phyloP scores from a whole-genome alignment of 1,139 yeast species.

The Komagataea norvegica region DNA sequence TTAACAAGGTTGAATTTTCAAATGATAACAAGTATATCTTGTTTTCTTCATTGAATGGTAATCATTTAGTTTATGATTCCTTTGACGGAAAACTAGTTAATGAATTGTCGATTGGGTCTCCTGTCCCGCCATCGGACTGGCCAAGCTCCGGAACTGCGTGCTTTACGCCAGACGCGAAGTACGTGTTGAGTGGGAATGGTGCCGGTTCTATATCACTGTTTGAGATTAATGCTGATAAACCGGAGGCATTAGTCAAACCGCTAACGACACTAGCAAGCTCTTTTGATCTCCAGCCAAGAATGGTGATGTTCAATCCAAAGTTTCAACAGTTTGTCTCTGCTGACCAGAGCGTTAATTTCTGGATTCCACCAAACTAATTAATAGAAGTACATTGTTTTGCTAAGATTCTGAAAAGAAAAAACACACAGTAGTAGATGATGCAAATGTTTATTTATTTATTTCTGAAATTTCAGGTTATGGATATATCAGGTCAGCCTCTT shows the following conservation, averaged over 20 bases:
- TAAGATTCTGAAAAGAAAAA: too few relatives aligned
- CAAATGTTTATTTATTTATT: too few relatives aligned
- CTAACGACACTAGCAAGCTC: slow-evolving; percentile 25
- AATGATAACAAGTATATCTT: slow-evolving; percentile 75
- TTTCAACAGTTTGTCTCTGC: slow-evolving; percentile 77
- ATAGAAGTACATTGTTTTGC: not conserved
- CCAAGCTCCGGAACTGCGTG: slow-evolving; percentile 59
- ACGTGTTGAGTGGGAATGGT: slow-evolving; percentile 60
- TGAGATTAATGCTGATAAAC: slow-evolving; percentile 35
- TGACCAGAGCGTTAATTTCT: slow-evolving; percentile 36
- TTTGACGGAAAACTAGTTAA: slow-evolving; percentile 58
- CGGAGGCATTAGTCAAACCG: slow-evolving; percentile 23
- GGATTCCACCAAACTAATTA: slow-evolving; percentile 18
- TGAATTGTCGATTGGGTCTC: slow-evolving; percentile 38
- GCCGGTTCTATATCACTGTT: slow-evolving; percentile 54
- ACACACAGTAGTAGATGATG: too few relatives aligned
- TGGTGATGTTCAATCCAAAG: slow-evolving; percentile 74
- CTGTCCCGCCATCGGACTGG: slow-evolving; percentile 39
- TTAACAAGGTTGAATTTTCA: slow-evolving; percentile 76
- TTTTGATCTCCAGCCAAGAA: slow-evolving; percentile 44
- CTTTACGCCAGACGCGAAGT: slow-evolving; percentile 80
- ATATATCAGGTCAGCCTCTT: slow-evolving; percentile 10
- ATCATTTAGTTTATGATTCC: slow-evolving; percentile 67
- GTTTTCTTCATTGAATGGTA: slow-evolving; percentile 48
- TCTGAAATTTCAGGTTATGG: slow-evolving; percentile 10